Evolutionary conservation across 257 asterid species (phyloP).

Genomic region (Solanum etuberosum): DNA sequence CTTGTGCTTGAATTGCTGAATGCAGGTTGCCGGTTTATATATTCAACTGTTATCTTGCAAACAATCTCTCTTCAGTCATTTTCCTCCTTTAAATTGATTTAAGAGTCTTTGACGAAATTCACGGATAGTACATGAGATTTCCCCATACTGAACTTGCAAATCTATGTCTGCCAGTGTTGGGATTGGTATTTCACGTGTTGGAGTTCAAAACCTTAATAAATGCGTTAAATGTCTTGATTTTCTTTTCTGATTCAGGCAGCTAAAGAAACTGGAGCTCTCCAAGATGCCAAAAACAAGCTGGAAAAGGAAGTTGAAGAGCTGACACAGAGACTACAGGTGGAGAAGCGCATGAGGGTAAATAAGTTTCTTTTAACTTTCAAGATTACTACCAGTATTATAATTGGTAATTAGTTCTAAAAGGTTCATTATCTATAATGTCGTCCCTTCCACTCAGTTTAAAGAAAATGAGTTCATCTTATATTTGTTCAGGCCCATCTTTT

Average conservation of each 20-base stretch:
- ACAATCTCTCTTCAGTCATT: neutral
- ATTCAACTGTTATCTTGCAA: neutral
- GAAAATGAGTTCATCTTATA: neutral
- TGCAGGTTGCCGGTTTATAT: neutral
- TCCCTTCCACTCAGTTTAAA: neutral
- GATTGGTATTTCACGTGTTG: neutral
- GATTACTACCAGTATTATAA: neutral
- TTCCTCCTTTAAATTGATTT: neutral
- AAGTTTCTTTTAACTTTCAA: neutral
- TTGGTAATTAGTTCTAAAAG: neutral
- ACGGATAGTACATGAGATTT: neutral
- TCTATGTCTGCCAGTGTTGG: neutral
- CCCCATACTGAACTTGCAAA: neutral
- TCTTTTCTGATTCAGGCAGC: slow-evolving; percentile 53
- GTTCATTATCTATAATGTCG: neutral
- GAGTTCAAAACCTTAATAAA: neutral
- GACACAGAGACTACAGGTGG: slow-evolving; percentile 50
- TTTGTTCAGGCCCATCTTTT: neutral
- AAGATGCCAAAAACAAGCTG: slow-evolving; percentile 66
- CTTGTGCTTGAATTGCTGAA: neutral
- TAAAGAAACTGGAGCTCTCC: slow-evolving; percentile 81
- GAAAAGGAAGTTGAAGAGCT: slow-evolving; percentile 72
- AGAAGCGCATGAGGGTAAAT: slow-evolving; percentile 64
- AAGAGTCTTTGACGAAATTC: neutral
- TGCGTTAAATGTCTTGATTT: neutral